These are phyloP conservation scores for Mucor mucedo DNA, from an alignment of 371 early-diverging fungal genomes.

Conservation along the genomic window DNA sequence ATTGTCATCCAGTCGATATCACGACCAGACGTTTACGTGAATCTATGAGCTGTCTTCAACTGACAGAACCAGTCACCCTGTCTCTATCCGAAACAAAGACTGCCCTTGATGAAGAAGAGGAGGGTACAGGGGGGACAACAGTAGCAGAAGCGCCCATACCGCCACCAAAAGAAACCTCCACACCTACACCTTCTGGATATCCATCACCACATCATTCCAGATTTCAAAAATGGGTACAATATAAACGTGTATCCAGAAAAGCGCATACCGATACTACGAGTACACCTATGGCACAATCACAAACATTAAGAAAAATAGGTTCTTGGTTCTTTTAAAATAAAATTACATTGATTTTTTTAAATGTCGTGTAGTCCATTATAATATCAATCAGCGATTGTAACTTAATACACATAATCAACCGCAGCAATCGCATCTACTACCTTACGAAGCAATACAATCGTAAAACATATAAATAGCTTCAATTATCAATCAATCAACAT, in stretches of 20 bases:
- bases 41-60: slow-evolving; percentile 13
- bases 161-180: slow-evolving; percentile 16
- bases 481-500: too few species aligned
- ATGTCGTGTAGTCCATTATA: too few species aligned
- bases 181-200: slow-evolving; percentile 21
- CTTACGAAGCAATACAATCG: too few species aligned
- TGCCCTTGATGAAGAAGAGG: not conserved
- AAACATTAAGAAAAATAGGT: slow-evolving; percentile 15
- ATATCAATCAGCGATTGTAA: too few species aligned
- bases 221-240: slow-evolving; percentile 26
- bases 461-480: too few species aligned
- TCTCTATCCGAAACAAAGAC: slow-evolving; percentile 19
- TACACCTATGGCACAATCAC: slow-evolving; percentile 18
- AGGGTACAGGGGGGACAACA: not conserved
- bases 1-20: not conserved
- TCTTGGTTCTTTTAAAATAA: slow-evolving; percentile 23
- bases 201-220: slow-evolving; percentile 14
- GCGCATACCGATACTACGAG: slow-evolving; percentile 12
- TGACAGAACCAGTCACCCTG: not conserved
- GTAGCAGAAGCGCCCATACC: not conserved
- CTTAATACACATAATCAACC: too few species aligned
- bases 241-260: slow-evolving; percentile 14
- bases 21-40: slow-evolving; percentile 13
- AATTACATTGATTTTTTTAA: not conserved
- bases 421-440: too few species aligned